Evolutionary conservation across 2,329 filamentous ascomycete species (phyloP), one percentile per base, ranked within the genome.

Genomic region (Blumeriella jaapii): DNA sequence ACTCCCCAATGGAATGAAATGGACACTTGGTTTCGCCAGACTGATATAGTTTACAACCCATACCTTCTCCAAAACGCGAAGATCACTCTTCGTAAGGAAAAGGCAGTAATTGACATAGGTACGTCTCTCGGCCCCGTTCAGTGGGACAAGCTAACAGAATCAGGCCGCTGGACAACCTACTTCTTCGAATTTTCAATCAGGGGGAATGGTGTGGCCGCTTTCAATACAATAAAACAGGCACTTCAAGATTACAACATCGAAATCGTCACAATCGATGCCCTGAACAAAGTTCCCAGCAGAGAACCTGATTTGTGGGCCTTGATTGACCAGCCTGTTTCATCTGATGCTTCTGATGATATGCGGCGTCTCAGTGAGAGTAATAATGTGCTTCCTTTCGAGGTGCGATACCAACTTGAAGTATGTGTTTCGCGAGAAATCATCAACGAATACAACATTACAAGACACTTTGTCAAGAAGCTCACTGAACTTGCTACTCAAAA

Each of bases 321-420:
- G 48, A 65, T 55, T 47, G 60, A 55, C 41, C 41, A 29, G 8
- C 40, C 24, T 31, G 40, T 29, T 23, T 42, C 35, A 5, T 23
- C 39, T 8, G 20, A 29, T 18, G 38, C 45, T 22, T 40, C 39
- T 15, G 23, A 39, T 10, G 42, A 47, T 34, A 11, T 53, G 18
- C 34, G 30, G n/a, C 45, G 22, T 39, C 48, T 37, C 33, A 33
- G 31, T 5, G 34, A 33, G 62, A 15, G 58, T 59, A 17, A 44
- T 41, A 56, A 18, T 46, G 59, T 36, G 15, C 63, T 89, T 3
- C 61, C 72, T 0, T 95, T 86, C 42, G 61, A 74, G 1, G 72
- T 94, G 1, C 72, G 84, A 11, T 98, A 96, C 53, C 86, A 94
- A 55, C 69, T 98, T 0, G 89, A 98, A 56, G 87, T 85, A 0